Evolutionary conservation across 306 rosid genomes (phyloP).

Genomic region (Mimosa bimucronata): DNA sequence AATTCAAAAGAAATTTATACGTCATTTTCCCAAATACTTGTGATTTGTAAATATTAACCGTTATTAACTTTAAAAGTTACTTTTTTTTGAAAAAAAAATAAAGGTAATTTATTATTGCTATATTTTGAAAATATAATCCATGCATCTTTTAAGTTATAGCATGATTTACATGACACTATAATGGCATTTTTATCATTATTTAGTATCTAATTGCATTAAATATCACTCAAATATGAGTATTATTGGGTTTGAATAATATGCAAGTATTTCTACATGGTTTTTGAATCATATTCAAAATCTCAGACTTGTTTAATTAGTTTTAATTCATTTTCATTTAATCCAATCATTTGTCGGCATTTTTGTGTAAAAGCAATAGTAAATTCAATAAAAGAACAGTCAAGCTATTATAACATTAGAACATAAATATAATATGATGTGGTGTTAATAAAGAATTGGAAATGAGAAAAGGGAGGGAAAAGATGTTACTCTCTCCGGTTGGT

Average conservation of each 20-base stretch:
- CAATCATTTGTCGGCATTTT: background rate
- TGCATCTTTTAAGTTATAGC: background rate
- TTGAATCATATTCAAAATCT: background rate
- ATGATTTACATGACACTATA: background rate
- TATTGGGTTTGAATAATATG: background rate
- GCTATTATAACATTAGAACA: background rate
- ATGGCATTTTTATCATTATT: too few relatives aligned
- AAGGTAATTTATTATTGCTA: background rate
- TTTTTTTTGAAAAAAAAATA: fast-evolving
- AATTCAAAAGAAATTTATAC: too few relatives aligned
- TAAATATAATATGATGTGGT: background rate
- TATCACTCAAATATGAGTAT: background rate
- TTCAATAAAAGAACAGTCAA: background rate
- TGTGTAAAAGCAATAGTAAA: background rate
- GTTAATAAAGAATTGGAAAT: too few relatives aligned
- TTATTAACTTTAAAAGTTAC: background rate
- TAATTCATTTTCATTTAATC: background rate
- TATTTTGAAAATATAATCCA: background rate
- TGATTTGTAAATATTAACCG: background rate
- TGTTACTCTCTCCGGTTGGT: too few relatives aligned
- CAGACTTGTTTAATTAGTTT: background rate
- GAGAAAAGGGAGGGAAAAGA: too few relatives aligned
- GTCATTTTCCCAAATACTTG: background rate
- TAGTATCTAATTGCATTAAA: too few relatives aligned
- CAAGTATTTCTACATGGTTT: background rate